Evolutionary conservation across 805 yeast species (phyloP).

Genomic region (Yamadazyma philogaea): DNA sequence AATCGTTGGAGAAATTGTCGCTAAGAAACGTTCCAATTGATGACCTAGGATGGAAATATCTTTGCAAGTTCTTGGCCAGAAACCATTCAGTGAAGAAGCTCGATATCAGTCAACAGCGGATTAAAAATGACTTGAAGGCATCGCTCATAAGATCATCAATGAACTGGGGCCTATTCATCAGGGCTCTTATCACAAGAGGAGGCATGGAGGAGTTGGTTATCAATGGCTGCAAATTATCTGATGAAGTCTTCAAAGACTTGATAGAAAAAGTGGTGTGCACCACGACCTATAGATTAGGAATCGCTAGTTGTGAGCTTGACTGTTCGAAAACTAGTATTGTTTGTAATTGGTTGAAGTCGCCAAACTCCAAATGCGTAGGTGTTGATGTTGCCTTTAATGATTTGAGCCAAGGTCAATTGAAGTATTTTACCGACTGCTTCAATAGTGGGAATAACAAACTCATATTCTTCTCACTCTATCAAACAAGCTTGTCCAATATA

Average conservation of each 20-base stretch:
- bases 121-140: conserved; percentile 44
- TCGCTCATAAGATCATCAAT: conserved; percentile 40
- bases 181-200: conserved; percentile 41
- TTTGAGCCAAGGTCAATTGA: conserved; percentile 43
- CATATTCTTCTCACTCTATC: conserved; percentile 51
- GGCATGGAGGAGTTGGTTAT: conserved; percentile 59
- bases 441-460: conserved; percentile 32
- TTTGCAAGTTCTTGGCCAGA: conserved; percentile 47
- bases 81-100: conserved; percentile 46
- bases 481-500: conserved; percentile 45
- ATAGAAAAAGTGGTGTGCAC: conserved; percentile 39
- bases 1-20: conserved; percentile 48
- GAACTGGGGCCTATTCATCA: conserved; percentile 52
- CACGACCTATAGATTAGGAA: conserved; percentile 49
- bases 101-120: conserved; percentile 56
- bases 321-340: conserved; percentile 37
- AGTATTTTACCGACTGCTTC: conserved; percentile 46
- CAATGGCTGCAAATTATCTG: conserved; percentile 52
- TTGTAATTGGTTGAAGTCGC: conserved; percentile 47
- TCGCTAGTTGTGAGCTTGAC: conserved; percentile 52
- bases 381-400: conserved; percentile 57
- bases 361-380: conserved; percentile 48
- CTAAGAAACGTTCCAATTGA: conserved; percentile 56
- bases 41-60: conserved; percentile 46
- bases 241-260: conserved; percentile 38